These are phyloP conservation scores for Acer saccharum DNA, from an alignment of 345 rosid genomes.

Conservation along the genomic window DNA sequence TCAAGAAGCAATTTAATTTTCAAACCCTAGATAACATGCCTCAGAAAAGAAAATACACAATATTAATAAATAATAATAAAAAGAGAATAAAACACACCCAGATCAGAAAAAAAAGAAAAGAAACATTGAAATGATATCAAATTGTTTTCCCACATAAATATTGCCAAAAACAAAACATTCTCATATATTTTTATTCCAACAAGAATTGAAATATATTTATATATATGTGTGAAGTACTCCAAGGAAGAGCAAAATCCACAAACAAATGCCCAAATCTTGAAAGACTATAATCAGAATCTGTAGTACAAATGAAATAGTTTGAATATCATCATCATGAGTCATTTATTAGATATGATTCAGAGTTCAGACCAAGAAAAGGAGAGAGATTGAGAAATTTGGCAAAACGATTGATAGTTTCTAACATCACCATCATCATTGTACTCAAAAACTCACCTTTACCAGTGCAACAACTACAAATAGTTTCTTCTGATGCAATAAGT, in stretches of 20 bases:
- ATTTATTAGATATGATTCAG: neutral
- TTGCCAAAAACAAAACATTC: neutral
- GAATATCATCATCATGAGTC: neutral
- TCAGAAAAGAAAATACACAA: neutral
- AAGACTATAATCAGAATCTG: conserved; percentile 10
- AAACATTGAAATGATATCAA: neutral
- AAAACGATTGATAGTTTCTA: neutral
- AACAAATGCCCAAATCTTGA: conserved; percentile 14
- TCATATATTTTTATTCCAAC: neutral
- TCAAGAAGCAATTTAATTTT: conserved; percentile 18
- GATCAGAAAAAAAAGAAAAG: neutral
- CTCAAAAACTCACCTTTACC: neutral
- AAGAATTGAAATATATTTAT: neutral
- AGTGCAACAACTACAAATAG: neutral
- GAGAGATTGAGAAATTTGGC: too few species aligned
- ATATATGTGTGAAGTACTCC: neutral
- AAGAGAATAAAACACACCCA: neutral
- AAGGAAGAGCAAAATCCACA: neutral
- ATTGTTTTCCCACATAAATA: neutral
- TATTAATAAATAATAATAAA: neutral
- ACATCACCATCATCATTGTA: neutral
- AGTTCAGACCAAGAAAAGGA: too few species aligned
- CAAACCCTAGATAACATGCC: conserved; percentile 11
- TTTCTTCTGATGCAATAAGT: neutral
- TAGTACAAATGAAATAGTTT: conserved; percentile 16